phyloP scores from a whole-genome alignment of 2,329 filamentous ascomycete genomes.

The Huntiella bhutanensis region DNA sequence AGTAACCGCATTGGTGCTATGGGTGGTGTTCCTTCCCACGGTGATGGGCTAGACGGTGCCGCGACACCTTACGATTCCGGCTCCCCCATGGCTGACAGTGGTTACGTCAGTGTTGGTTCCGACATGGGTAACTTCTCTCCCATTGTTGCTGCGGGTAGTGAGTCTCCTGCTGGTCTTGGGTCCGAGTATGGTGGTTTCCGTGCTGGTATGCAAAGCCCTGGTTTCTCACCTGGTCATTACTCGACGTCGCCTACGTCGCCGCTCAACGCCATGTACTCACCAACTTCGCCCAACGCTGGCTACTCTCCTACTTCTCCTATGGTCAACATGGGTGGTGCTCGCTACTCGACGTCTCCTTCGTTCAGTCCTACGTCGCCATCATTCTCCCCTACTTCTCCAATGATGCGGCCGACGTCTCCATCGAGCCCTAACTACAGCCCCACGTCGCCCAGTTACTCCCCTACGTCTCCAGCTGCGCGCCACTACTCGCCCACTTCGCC shows the following conservation, averaged over 20 bases:
- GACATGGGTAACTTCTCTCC: constrained; percentile 53
- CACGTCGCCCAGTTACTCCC: constrained; percentile 46
- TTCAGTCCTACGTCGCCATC: constrained; percentile 46
- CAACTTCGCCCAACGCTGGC: constrained; percentile 52
- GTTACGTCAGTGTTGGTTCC: constrained; percentile 43
- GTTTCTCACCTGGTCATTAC: constrained; percentile 54
- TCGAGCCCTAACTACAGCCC: constrained; percentile 44
- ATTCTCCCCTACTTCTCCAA: constrained; percentile 43
- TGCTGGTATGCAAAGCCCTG: constrained; percentile 41
- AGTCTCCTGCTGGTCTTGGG: constrained; percentile 46
- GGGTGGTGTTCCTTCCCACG: constrained; percentile 60
- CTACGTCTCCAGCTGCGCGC: constrained; percentile 37
- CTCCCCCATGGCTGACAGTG: constrained; percentile 57
- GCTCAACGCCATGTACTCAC: constrained; percentile 42
- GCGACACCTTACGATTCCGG: constrained; percentile 88
- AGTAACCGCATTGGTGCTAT: constrained; percentile 73
- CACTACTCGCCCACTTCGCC: constrained; percentile 57
- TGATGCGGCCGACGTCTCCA: constrained; percentile 34
- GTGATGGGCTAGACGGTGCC: constrained; percentile 57
- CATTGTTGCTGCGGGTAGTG: constrained; percentile 56
- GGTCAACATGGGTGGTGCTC: constrained; percentile 30
- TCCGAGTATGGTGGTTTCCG: constrained; percentile 38
- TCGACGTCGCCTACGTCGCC: constrained; percentile 49
- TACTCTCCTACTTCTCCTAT: constrained; percentile 64
- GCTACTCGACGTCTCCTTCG: constrained; percentile 37